Percentiles rank a stretch among this genome's conserved stretches.
phyloP scores from a whole-genome alignment of 2,329 filamentous ascomycete species.

The Coniochaeta ligniaria region DNA sequence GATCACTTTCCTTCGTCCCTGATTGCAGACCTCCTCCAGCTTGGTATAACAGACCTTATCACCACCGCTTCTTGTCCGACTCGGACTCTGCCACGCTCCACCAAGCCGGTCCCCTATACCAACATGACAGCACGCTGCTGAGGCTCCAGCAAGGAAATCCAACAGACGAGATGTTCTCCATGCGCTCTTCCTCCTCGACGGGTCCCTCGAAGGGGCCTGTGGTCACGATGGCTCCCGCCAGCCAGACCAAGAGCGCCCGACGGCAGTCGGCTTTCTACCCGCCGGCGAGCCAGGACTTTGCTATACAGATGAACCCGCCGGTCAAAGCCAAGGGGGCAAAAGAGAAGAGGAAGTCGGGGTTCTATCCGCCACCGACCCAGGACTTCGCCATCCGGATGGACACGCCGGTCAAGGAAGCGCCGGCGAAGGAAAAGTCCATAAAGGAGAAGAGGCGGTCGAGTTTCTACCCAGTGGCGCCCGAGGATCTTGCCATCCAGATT shows the following conservation, averaged over 20 bases:
- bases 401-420: not conserved
- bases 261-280: not conserved
- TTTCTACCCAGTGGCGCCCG: not conserved
- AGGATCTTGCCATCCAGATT: not conserved
- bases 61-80: constrained; percentile 8
- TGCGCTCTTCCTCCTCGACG: not conserved
- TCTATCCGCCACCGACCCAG: not conserved
- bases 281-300: not conserved
- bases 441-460: not conserved
- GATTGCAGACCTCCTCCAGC: constrained; percentile 15
- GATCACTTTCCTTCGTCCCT: not conserved
- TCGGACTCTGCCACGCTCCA: not conserved
- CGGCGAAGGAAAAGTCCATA: not conserved
- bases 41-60: constrained; percentile 9
- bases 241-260: not conserved
- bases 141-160: constrained; percentile 6
- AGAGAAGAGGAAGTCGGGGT: not conserved
- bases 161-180: not conserved
- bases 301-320: not conserved
- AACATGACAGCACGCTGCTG: constrained; percentile 8
- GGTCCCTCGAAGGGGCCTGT: not conserved
- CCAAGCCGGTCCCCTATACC: not conserved
- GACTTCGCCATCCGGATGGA: not conserved
- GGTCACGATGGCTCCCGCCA: not conserved
- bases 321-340: not conserved